Base-by-base conservation (phyloP, 768 basidiomycete genomes). In the Tricholoma terreum region DNA sequence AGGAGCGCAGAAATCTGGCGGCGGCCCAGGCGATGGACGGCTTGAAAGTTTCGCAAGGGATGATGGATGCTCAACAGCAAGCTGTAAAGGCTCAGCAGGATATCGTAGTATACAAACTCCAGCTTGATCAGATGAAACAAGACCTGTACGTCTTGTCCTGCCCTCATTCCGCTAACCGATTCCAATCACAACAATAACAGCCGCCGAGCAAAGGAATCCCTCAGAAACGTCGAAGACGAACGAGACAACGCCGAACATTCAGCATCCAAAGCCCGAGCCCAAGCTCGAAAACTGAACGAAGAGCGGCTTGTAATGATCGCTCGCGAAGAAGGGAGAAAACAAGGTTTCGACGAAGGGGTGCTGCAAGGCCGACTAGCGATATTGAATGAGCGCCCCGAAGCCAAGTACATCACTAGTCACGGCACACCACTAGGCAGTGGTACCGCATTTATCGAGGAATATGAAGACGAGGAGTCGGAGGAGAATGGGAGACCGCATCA, bases 281-380 rank as follows among this genome's bases (percentile, higher is more conserved):
- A 76, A 34, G 76, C 85, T n/a, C 73, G 86, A 24, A 79, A 78
- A 65, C 59, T 85, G 42, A 80, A 82, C 56, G 77, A 84, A 54
- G 80, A 86, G 68, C 79, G 75, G 35, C 62, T 80, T 46, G 45
- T 84, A 3, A 64, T 80, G 2, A 60, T 75, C 0, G 87, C 87
- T 2, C 74, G 76, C 40, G 84, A 86, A 61, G 78, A 85, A 49
- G 86, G 86, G 5, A 69, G 84, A 35, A 66, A 61, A 52, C 60
- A 71, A 56, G 77, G 77, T 1, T 77, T 68, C 57, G 74, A 78
- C 49, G 73, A 77, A 58, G 86, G 86, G 0, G 68, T 82, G 14
- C 71, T 73, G 35, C 83, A 84, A 50, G 86, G 85, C 4, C 62
- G 70, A 40, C 55, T 63, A 33, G 46, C 61, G 4, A 56, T 53